Evolutionary conservation across 371 early-diverging fungal species (phyloP), one percentile per base, ranked within the genome.

Genomic region (Coemansia sp.): DNA sequence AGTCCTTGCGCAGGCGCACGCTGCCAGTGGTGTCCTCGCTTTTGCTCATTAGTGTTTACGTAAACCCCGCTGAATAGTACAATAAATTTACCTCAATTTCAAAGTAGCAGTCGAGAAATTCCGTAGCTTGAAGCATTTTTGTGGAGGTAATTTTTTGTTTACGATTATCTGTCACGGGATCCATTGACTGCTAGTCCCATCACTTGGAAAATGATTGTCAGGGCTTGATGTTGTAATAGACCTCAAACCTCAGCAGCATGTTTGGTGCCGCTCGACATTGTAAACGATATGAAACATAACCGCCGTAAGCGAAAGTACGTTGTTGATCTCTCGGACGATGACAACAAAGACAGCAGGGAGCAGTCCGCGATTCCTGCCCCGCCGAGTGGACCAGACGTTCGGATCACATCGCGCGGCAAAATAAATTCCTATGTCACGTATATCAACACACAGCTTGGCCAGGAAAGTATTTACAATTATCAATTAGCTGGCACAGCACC

Each of bases 371-470:
- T 3, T 31, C 11, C 39, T 29, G 6, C n/a, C 5, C 11, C 5
- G 39, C 39, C 4, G 40, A 24, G 29, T 9, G 39, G 31, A 12
- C 29, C 16, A 5, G 67, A 62, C 34, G 39, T 69, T 55, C 69
- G 66, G 66, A 69, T 74, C 65, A 74, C 63, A 11, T 55, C 53
- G 10, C 65, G 65, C 16, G 74, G 74, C 58, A 74, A 69, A 38
- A 74, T 69, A 24, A 34, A 40, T 18, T 36, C 11, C 24, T 74
- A 74, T 11, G 70, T 46, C n/a, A 40, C 43, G 5, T 58, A 54
- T 34, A 58, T 74, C 9, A 49, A 36, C 46, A 33, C 12, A 8
- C 18, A n/a, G 9, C 12, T 69, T 6, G 8, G 34, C 31, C 16
- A 50, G 59, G 67, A 39, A 51, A 49, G 63, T 40, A 18, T 24